Evolutionary conservation across 2,329 filamentous ascomycete genomes (phyloP).

Genomic region (Claviceps monticola): DNA sequence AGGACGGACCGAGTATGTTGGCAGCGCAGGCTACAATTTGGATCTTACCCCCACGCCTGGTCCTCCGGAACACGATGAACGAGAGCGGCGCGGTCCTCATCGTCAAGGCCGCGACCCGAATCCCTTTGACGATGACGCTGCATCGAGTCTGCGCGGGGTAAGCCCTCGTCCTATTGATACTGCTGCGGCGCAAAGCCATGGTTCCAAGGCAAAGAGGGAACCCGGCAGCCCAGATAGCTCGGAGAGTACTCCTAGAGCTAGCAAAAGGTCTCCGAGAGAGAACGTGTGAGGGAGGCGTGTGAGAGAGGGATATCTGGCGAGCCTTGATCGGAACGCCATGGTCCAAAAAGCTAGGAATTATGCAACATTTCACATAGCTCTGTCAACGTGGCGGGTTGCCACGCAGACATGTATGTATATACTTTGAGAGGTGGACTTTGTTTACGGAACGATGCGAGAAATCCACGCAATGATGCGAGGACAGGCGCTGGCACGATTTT

Average conservation of each 20-base stretch:
- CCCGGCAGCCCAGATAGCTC: constrained; percentile 12
- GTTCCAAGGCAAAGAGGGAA: constrained; percentile 15
- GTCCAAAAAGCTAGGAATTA: not conserved
- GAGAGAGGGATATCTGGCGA: not conserved
- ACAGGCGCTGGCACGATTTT: too few relatives aligned
- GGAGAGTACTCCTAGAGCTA: constrained; percentile 43
- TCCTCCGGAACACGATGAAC: constrained; percentile 16
- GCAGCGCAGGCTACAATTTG: constrained; percentile 33
- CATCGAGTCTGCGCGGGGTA: constrained; percentile 53
- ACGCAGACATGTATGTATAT: too few relatives aligned
- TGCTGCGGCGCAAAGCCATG: constrained; percentile 15
- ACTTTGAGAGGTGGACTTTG: too few relatives aligned
- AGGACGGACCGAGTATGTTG: constrained; percentile 18
- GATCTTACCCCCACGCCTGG: constrained; percentile 28
- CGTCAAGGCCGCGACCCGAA: constrained; percentile 34
- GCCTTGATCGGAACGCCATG: too few relatives aligned
- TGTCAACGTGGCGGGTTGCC: too few relatives aligned
- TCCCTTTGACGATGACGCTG: constrained; percentile 59
- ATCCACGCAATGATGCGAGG: too few relatives aligned
- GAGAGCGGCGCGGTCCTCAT: constrained; percentile 14
- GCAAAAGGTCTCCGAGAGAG: constrained; percentile 57
- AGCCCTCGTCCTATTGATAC: constrained; percentile 61
- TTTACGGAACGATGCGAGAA: too few relatives aligned
- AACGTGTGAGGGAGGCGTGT: constrained; percentile 35
- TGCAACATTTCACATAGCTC: not conserved